Conservation (phyloP, 495 filamentous ascomycete genomes). For the Penicillium atrosanguineum region DNA sequence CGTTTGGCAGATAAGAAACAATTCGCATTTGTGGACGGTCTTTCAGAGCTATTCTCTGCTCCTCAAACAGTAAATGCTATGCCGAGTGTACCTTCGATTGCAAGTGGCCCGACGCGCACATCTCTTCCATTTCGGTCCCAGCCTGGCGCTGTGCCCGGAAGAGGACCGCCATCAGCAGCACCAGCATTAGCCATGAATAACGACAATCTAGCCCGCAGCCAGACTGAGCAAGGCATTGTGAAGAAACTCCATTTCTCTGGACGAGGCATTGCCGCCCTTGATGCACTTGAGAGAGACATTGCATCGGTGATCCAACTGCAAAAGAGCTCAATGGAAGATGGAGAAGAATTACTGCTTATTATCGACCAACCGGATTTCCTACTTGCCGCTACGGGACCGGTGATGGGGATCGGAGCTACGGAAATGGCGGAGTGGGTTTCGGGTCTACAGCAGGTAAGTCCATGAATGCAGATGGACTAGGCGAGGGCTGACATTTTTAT, state of each 20-base stretch:
- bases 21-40: slow-evolving; percentile 72
- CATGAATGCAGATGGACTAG: background rate
- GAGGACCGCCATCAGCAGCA: slow-evolving; percentile 16
- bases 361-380: slow-evolving; percentile 53
- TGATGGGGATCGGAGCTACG: slow-evolving; percentile 40
- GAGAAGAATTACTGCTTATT: slow-evolving; percentile 41
- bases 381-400: slow-evolving; percentile 43
- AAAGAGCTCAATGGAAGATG: slow-evolving; percentile 18
- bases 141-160: slow-evolving; percentile 29
- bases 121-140: slow-evolving; percentile 33
- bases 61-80: slow-evolving; percentile 19
- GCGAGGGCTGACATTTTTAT: slow-evolving; percentile 10
- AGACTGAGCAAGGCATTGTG: slow-evolving; percentile 24
- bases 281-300: slow-evolving; percentile 40
- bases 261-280: slow-evolving; percentile 32
- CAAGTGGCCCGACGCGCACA: slow-evolving; percentile 24
- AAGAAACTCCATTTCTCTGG: slow-evolving; percentile 39
- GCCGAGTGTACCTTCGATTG: slow-evolving; percentile 10
- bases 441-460: slow-evolving; percentile 43
- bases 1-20: slow-evolving; percentile 52
- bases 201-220: slow-evolving; percentile 1
- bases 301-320: slow-evolving; percentile 31
- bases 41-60: slow-evolving; percentile 54
- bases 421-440: slow-evolving; percentile 47
- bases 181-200: background rate